Evolutionary conservation across 768 basidiomycete genomes (phyloP).

Genomic region (Auriscalpium orientale): DNA sequence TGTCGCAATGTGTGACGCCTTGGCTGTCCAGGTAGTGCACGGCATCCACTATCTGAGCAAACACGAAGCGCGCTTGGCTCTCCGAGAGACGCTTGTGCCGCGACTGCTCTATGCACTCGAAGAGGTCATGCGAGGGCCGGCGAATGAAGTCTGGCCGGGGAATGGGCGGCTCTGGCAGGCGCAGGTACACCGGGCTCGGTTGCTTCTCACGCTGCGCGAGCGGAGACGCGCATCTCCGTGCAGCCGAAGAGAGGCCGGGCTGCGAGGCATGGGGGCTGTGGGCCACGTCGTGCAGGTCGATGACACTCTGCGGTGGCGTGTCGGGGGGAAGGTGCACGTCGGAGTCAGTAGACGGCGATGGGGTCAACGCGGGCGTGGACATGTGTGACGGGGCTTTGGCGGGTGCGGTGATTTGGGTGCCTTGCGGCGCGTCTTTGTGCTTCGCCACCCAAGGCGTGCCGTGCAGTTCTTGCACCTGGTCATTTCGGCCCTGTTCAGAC

Average conservation of each 20-base stretch:
- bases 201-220: not conserved
- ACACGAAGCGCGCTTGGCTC: constrained; percentile 71
- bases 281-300: constrained; percentile 1
- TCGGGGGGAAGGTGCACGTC: constrained; percentile 3
- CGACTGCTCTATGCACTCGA: constrained; percentile 91
- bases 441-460: constrained; percentile 77
- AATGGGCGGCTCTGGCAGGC: constrained; percentile 3
- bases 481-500: not conserved
- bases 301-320: constrained; percentile 10
- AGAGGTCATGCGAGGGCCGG: constrained; percentile 84
- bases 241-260: too few species aligned
- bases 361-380: constrained; percentile 13
- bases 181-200: constrained; percentile 10
- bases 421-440: not conserved
- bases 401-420: not conserved
- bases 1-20: constrained; percentile 90
- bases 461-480: constrained; percentile 85
- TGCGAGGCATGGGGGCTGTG: not conserved
- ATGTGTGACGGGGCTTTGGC: constrained; percentile 1
- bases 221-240: not conserved
- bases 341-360: constrained; percentile 14
- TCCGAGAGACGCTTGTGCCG: constrained; percentile 75
- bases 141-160: constrained; percentile 44
- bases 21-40: constrained; percentile 73
- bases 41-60: constrained; percentile 81